phyloP scores from a whole-genome alignment of 768 basidiomycete species.

The Kwoniella botswanensis region DNA sequence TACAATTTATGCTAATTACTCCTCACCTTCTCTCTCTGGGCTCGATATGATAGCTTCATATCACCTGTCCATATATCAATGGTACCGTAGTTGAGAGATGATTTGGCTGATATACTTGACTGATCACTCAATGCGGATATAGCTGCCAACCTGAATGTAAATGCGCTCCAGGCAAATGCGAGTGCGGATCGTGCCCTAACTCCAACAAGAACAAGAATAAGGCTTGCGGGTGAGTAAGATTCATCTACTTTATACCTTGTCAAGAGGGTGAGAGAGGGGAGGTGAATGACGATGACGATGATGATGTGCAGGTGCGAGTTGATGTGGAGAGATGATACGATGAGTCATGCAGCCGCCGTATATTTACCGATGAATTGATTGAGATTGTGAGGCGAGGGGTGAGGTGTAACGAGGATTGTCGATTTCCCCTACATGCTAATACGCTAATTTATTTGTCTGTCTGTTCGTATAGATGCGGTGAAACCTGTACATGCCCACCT shows the following conservation, averaged over 20 bases:
- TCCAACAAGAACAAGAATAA: conserved; percentile 32
- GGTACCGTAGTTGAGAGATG: no score
- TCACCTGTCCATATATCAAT: no score
- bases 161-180: conserved; percentile 26
- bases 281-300: conserved; percentile 11
- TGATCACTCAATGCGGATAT: not conserved
- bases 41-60: not conserved
- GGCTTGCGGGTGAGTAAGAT: conserved; percentile 25
- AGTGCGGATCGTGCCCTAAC: conserved; percentile 27
- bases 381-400: conserved; percentile 2
- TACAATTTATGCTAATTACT: no score
- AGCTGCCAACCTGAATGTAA: conserved; percentile 28
- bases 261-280: not conserved
- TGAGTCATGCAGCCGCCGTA: no score
- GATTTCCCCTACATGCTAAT: not conserved
- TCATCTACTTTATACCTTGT: no score
- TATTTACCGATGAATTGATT: not conserved
- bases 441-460: not conserved
- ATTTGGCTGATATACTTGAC: no score
- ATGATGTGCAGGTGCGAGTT: conserved; percentile 12
- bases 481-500: conserved; percentile 23
- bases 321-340: not conserved
- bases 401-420: conserved; percentile 1
- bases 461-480: conserved; percentile 8
- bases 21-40: not conserved